Evolutionary conservation across 225 moss, liverwort and hornwort species (phyloP).

Genomic region (Straminergon stramineum): DNA sequence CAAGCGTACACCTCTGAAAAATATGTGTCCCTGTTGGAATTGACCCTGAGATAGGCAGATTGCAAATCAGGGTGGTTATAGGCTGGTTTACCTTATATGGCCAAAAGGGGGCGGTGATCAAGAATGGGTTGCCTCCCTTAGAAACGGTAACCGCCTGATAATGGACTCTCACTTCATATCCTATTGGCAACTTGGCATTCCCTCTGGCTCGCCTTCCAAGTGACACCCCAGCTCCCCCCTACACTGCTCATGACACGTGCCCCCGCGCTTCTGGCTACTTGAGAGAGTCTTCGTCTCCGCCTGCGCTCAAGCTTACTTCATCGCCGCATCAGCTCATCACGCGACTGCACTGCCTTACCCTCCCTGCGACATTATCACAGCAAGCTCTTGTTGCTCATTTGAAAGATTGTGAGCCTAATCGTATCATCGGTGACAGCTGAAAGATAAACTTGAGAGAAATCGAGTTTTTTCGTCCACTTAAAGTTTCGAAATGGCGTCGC

Average conservation of each 20-base stretch:
- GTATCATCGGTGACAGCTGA: background rate
- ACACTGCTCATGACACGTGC: background rate
- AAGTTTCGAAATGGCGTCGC: slow-evolving; percentile 1
- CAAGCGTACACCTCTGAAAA: too few relatives aligned
- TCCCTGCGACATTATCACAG: background rate
- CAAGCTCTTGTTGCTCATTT: background rate
- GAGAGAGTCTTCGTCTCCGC: background rate
- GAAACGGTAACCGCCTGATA: background rate
- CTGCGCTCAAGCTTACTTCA: accelerated
- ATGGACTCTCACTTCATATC: background rate
- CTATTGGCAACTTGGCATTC: background rate
- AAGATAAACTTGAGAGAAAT: background rate
- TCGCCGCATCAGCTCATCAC: too few relatives aligned
- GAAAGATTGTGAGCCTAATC: background rate
- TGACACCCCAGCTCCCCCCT: background rate
- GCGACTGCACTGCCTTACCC: background rate
- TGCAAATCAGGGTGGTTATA: too few relatives aligned
- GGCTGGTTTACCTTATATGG: too few relatives aligned
- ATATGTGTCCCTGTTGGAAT: too few relatives aligned
- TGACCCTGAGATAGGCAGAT: too few relatives aligned
- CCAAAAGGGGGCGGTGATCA: too few relatives aligned
- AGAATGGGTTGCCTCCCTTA: too few relatives aligned
- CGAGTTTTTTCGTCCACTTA: background rate
- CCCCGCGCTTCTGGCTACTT: background rate
- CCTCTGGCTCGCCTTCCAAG: background rate